These are phyloP conservation scores for Acidomyces sp. DNA, from an alignment of 495 filamentous ascomycete genomes.

Conservation along the genomic window DNA sequence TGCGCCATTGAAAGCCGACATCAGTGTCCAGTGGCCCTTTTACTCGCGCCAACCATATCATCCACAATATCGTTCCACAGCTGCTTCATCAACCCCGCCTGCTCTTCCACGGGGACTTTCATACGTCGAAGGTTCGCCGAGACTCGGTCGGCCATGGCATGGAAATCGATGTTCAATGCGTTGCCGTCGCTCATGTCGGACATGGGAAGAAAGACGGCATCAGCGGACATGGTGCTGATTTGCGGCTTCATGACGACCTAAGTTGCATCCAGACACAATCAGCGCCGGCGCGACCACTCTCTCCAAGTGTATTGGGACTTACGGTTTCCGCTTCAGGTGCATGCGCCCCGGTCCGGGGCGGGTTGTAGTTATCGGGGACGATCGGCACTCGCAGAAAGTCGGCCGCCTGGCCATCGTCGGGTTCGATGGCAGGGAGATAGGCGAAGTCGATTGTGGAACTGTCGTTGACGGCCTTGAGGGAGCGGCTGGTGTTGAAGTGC, in stretches of 20 bases:
- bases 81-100: conserved; percentile 35
- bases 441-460: conserved; percentile 50
- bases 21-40: too few relatives aligned
- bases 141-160: conserved; percentile 40
- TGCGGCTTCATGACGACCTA: conserved; percentile 40
- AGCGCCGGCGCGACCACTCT: background rate
- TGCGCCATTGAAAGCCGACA: too few relatives aligned
- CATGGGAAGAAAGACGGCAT: conserved; percentile 41
- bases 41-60: conserved; percentile 38
- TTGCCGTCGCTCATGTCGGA: conserved; percentile 47
- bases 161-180: conserved; percentile 43
- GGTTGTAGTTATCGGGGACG: conserved; percentile 36
- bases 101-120: conserved; percentile 17
- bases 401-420: conserved; percentile 32
- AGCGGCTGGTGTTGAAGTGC: conserved; percentile 47
- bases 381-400: conserved; percentile 36
- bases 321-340: conserved; percentile 19
- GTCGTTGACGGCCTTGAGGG: conserved; percentile 43
- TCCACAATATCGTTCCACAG: conserved; percentile 46
- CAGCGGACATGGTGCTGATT: conserved; percentile 43
- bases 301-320: background rate
- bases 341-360: conserved; percentile 8
- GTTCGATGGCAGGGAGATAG: conserved; percentile 37
- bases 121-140: conserved; percentile 28
- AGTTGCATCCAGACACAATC: background rate